A percentile compares a stretch with the other conserved stretches of the same genome.
Evolutionary conservation across 1,284 basidiomycete genomes (phyloP).

Genomic region (Ustilago xerochloae): DNA sequence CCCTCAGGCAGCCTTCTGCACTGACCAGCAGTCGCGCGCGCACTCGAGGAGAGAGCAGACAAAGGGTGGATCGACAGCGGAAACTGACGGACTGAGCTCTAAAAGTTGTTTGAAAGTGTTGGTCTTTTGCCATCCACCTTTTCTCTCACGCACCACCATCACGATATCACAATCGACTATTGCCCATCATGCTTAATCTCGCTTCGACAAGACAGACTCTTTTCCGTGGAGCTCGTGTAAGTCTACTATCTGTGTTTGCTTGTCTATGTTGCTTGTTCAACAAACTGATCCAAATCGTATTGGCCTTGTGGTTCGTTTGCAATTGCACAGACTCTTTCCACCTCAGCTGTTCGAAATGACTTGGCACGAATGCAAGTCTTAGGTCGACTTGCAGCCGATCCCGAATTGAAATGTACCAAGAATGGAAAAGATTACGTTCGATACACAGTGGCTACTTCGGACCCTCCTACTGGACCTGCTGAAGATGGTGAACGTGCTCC

Average conservation of each 20-base stretch:
- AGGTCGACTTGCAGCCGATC: conserved; percentile 63
- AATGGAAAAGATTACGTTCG: conserved; percentile 66
- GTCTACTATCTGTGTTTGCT: background rate
- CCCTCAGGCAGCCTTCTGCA: conserved; percentile 1
- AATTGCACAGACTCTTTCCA: conserved; percentile 51
- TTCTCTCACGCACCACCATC: background rate
- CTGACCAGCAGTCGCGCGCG: background rate
- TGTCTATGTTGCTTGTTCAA: background rate
- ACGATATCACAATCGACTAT: background rate
- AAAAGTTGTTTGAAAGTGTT: background rate
- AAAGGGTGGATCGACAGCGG: too few relatives aligned
- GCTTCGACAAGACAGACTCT: conserved; percentile 25
- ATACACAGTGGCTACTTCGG: conserved; percentile 65
- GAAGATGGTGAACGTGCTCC: conserved; percentile 50
- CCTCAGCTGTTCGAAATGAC: conserved; percentile 46
- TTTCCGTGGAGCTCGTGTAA: conserved; percentile 22
- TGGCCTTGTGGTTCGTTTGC: too few relatives aligned
- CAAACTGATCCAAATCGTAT: background rate
- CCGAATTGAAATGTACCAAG: conserved; percentile 61
- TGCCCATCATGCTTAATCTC: background rate
- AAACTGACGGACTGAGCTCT: conserved; percentile 40
- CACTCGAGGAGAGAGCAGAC: background rate
- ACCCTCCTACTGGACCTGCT: conserved; percentile 56
- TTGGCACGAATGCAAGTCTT: conserved; percentile 64
- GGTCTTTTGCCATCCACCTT: background rate